Base-by-base conservation (phyloP, 495 filamentous ascomycete genomes). In the Friedmanniomyces simplex region DNA sequence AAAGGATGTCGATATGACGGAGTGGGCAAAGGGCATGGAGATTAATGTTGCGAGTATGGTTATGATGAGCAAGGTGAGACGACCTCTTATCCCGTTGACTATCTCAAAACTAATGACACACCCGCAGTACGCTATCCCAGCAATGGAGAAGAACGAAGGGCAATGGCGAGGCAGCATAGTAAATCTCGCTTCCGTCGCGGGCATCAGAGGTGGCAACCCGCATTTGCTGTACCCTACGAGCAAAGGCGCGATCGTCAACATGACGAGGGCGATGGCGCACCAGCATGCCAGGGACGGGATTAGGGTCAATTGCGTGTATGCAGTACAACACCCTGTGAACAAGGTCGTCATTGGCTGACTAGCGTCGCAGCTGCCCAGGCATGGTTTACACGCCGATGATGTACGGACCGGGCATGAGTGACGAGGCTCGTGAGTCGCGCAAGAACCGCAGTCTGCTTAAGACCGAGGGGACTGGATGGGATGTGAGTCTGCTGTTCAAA, bases 11-110 rank as follows among this genome's bases (percentile, higher is more conserved):
- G 77, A 82, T 63, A 71, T 80, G 66, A 69, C 62, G 10, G 69
- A 72, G 34, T 84, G 78, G 78, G 69, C 71, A 0, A 72, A 70
- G 47, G 73, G 74, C 0, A 71, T 84, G 50, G 72, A 78, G 25
- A 66, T 81, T 49, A 84, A 84, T 62, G 76, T 83, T 37, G 73
- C 74, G 8, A 79, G 73, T 58, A 82, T 83, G 79, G 75, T 55
- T 13, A 50, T 55, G 41, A 55, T 55, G 45, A 24, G 18, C 43
- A 55, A 50, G 52, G 52, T 30, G 2, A 30, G 18, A n/a, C 4
- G 12, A 5, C 16, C 16, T 14, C 12, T 13, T 1, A 13, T 42
- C 20, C 25, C 20, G 32, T 20, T 13, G 10, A 10, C 10, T 25
- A 14, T 39, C 1, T 16, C 50, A 13, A 13, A 21, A 18, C n/a